Conservation (phyloP, 75 land plant species). For the Larix kaempferi region DNA sequence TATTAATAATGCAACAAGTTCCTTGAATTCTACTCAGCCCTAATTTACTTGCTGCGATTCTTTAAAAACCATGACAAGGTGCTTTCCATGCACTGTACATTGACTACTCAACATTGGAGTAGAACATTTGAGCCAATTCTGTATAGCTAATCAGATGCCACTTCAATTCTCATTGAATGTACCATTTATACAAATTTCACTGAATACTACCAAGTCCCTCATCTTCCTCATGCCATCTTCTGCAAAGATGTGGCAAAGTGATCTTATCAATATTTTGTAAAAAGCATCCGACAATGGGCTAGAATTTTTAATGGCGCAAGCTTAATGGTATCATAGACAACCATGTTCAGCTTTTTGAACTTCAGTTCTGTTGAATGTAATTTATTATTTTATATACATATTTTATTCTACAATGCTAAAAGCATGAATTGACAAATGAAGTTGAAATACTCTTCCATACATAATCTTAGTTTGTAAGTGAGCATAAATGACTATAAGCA, state of each 20-base stretch:
- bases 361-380: background rate
- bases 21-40: conserved; percentile 2
- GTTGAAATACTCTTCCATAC: background rate
- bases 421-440: background rate
- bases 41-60: conserved; percentile 2
- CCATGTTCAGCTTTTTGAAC: background rate
- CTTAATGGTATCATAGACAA: background rate
- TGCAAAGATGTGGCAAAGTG: conserved; percentile 6
- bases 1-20: conserved; percentile 33
- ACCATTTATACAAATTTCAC: background rate
- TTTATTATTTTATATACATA: background rate
- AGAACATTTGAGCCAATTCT: background rate
- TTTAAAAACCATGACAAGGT: background rate
- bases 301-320: background rate
- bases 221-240: background rate
- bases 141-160: background rate
- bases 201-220: background rate
- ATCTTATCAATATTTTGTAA: background rate
- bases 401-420: background rate
- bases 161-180: background rate
- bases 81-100: background rate
- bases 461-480: too few relatives aligned
- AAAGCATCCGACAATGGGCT: background rate
- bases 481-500: too few relatives aligned
- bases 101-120: background rate